Base-by-base conservation (phyloP, 2,329 filamentous ascomycete species). In the Colletotrichum sp. region DNA sequence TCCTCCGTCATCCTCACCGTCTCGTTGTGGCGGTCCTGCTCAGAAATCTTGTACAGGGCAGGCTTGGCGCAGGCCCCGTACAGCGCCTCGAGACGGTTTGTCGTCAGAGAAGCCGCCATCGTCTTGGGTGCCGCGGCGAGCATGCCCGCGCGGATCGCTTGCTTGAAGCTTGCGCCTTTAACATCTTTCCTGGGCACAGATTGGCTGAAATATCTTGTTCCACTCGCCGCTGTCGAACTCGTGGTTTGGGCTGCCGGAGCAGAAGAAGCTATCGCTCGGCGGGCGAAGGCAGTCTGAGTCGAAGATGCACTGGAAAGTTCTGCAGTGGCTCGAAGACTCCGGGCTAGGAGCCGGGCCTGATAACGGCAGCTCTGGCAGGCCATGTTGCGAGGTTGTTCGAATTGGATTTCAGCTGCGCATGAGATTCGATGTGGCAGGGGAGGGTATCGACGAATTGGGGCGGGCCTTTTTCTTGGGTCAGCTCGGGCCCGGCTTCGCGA, bases 1-100 rank as follows among this genome's bases (percentile, higher is more conserved):
- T 94, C 92, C 69, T 91, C 92, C 4, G 94, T 94, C 83, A 92
- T 93, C 32, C 92, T 91, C 69, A 97, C 90, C 64, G 91, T 89
- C 1, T 90, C 92, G 6, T 92, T 91, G 79, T 93, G 93, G 79
- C 93, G 89, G 67, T 91, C 87, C 70, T 92, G 89, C 78, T 94
- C 90, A 3, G 94, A 91, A 72, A 98, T 95, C 69, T 88, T 91
- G 85, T 98, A 98, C 77, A 93, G 91, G 62, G 94, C 96, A 78
- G 94, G 92, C 74, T 86, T 86, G 10, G 93, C 90, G 85, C 95
- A 98, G 78, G 92, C 90, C 82, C 94, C 93, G 87, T 95, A 96
- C 74, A 98, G 88, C 74, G 90, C 88, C 86, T 98, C 93, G 30
- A 78, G 76, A 21, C 72, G 74, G 44, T 71, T 74, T 13, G 74